Evolutionary conservation across 768 basidiomycete species (phyloP), one percentile per base, ranked within the genome.

Genomic region (Tephrocybe sp.): DNA sequence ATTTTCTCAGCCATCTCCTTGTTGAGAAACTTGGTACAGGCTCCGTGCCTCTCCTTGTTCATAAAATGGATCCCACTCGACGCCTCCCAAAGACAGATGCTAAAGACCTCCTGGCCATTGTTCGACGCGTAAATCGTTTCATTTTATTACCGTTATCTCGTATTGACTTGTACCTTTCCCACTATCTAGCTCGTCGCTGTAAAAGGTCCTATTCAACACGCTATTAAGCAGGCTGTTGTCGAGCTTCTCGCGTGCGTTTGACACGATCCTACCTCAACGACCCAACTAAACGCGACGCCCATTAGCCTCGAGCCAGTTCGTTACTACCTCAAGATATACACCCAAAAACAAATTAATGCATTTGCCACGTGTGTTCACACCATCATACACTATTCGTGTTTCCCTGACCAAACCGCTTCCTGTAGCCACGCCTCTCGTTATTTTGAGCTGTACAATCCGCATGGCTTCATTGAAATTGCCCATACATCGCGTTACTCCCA

Each of bases 21-120:
- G 88, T 93, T 55, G 90, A 93, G 72, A 92, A 92, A 60, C 81
- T 93, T 31, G 90, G 91, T 39, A 89, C 89, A 3, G 87, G 87
- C 30, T 68, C 66, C 7, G 85, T 86, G 7, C 90, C 91, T n/a
- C 77, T 93, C 47, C 79, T 85, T 50, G 91, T 93, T 12, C 90
- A 93, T 74, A 92, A 91, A 69, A 93, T 93, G 90, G 89, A 92
- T 66, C 73, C 85, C 20, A 78, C 81, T 54, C 78, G 87, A 49
- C 77, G 83, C 43, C 77, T 92, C 23, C 91, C 91, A 52, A 90
- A 87, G 74, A 84, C 87, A 46, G 76, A 85, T 58, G 71, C 84
- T 7, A 70, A 75, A 39, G 81, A 84, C 64, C 78, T 93, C 60
- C 75, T 92, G 66, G 67, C 73, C 56, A 83, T 84, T 60, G 84